Base-by-base conservation (phyloP, 257 asterid species). In the Mitragyna speciosa region DNA sequence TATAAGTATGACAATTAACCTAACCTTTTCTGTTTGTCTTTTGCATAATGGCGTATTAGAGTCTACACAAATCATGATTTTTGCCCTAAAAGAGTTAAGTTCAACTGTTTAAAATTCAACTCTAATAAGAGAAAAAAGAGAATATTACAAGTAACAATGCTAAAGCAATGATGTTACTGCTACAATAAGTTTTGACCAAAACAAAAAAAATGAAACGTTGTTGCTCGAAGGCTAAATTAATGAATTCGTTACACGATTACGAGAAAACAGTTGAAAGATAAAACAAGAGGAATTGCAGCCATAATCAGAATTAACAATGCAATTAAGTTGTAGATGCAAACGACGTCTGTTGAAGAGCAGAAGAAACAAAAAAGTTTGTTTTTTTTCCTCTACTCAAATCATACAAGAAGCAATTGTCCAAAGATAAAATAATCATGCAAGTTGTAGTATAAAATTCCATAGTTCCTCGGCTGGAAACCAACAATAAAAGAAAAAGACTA, bases 261-360 rank as follows among this genome's bases (percentile, higher is more conserved):
- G 12, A 22, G 28, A 22, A 22, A 20, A 24, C 28, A 58, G 28
- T 6, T 52, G 28, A 22, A 58, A 1, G 65, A 58, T 24, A 58
- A 58, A 58, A 20, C 12, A 20, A 52, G 24, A 20, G 41, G 39
- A 43, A 20, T 30, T 45, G 45, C 47, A 76, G 20, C 31, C 71
- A 41, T 75, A 75, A 56, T 48, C 78, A 73, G 65, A 30, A 73
- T 15, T 73, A 73, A 49, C 52, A 73, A 31, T 17, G 10, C 7
- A 8, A 33, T 58, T 26, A 20, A 33, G 24, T 36, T 19, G 47
- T 45, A 56, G 47, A 51, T 17, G 52, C 20, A 30, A 51, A 51
- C 15, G 51, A 73, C 17, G 11, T 52, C 56, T 75, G 30, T 51
- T 51, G 48, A 58, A 24, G 0, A 43, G 56, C 12, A 26, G n/a